Evolutionary conservation across 2,329 filamentous ascomycete genomes (phyloP).

Genomic region (Sarocladium oryzae): DNA sequence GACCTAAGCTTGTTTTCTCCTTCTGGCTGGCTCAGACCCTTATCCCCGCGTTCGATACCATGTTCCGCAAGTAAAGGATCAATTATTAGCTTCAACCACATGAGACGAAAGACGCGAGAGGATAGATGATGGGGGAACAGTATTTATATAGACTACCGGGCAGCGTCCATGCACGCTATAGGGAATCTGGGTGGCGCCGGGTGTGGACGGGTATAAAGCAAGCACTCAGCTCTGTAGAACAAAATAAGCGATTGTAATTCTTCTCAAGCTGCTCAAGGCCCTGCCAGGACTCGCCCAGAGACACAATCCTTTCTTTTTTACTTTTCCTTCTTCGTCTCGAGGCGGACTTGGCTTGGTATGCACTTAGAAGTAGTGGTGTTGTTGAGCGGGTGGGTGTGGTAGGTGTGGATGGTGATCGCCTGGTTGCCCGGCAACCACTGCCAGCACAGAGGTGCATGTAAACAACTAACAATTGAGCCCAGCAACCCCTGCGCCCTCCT

Average conservation of each 20-base stretch:
- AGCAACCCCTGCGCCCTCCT: conserved; percentile 11
- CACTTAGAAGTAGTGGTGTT: no score
- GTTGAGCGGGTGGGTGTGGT: neutral
- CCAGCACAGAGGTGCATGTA: conserved; percentile 12
- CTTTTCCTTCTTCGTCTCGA: no score
- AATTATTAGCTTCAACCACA: no score
- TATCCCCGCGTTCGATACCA: conserved; percentile 78
- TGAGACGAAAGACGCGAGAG: neutral
- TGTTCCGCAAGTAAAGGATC: conserved; percentile 26
- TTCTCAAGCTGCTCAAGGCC: conserved; percentile 11
- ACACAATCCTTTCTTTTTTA: no score
- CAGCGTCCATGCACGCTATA: conserved; percentile 1
- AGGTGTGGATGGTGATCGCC: neutral
- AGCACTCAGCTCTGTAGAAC: conserved; percentile 17
- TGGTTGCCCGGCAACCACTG: conserved; percentile 19
- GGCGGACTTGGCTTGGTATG: no score
- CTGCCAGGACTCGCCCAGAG: no score
- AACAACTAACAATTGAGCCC: conserved; percentile 20
- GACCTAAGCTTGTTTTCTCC: conserved; percentile 96
- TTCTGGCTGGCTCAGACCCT: conserved; percentile 99
- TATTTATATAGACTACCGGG: conserved; percentile 9
- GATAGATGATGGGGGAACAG: neutral
- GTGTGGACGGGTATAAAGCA: no score
- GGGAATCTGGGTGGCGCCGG: conserved; percentile 11
- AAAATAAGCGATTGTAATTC: conserved; percentile 9